phyloP scores from a whole-genome alignment of 306 rosid genomes.

The Quercus suber region DNA sequence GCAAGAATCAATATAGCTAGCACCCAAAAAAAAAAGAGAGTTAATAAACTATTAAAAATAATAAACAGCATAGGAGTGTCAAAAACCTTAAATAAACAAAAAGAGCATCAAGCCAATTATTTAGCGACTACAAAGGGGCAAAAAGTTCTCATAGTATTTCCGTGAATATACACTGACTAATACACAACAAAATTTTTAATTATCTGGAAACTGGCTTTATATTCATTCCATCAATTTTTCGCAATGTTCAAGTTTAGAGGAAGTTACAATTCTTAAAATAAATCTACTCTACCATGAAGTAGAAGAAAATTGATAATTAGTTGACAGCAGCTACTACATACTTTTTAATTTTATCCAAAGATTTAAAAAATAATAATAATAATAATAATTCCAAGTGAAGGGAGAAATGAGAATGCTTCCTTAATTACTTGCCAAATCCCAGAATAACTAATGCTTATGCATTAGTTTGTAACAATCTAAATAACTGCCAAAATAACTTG shows the following conservation, averaged over 20 bases:
- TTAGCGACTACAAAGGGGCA: not conserved
- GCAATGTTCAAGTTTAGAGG: not conserved
- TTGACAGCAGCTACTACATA: not conserved
- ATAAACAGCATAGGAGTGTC: not conserved
- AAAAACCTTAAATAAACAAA: not conserved
- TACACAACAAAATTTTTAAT: not conserved
- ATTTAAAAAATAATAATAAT: not conserved
- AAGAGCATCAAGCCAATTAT: not conserved
- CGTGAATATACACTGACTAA: not conserved
- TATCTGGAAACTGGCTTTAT: not conserved
- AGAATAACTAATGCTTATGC: not conserved
- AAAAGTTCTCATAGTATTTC: not conserved
- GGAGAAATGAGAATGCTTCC: not conserved
- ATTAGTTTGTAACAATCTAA: not conserved
- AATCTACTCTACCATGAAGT: not conserved
- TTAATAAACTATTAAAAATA: not conserved
- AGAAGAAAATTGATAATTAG: not conserved
- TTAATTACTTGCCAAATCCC: too few relatives aligned
- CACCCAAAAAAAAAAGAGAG: slow-evolving; percentile 16
- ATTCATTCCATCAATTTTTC: not conserved
- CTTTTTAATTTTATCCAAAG: too few relatives aligned
- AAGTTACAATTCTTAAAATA: not conserved
- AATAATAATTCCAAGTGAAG: not conserved
- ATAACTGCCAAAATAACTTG: not conserved
- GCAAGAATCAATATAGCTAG: slow-evolving; percentile 69